Conservation (phyloP, 2,329 filamentous ascomycete genomes). For the Apiospora pterosperma region DNA sequence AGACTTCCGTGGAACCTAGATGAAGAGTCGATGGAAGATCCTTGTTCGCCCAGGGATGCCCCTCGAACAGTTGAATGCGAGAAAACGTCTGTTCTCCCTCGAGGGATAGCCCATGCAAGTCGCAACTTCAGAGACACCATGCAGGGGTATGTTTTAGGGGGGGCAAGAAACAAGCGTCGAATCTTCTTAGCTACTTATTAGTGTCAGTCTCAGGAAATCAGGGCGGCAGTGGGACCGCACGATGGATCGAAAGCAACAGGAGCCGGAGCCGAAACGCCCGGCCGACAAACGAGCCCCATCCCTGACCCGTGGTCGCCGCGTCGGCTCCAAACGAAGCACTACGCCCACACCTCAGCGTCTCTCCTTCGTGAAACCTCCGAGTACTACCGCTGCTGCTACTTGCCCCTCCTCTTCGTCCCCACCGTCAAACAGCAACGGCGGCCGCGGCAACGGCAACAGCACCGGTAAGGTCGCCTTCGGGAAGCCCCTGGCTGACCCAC, state of each 20-base stretch:
- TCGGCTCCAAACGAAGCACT: neutral
- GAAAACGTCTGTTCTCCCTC: too few species aligned
- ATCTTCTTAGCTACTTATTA: neutral
- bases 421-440: neutral
- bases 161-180: neutral
- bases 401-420: neutral
- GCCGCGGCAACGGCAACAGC: neutral
- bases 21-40: too few species aligned
- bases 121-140: too few species aligned
- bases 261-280: neutral
- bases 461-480: neutral
- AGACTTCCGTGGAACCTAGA: too few species aligned
- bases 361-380: neutral
- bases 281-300: neutral
- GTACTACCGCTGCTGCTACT: neutral
- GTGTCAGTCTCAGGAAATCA: neutral
- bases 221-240: neutral
- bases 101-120: neutral
- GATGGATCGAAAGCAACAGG: neutral
- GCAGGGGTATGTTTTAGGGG: neutral
- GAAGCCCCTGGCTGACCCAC: neutral
- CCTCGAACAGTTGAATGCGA: neutral
- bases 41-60: neutral
- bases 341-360: neutral
- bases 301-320: neutral